These are phyloP conservation scores for Atkinsonella hypoxylon DNA, from an alignment of 2,329 filamentous ascomycete genomes.

Conservation along the genomic window DNA sequence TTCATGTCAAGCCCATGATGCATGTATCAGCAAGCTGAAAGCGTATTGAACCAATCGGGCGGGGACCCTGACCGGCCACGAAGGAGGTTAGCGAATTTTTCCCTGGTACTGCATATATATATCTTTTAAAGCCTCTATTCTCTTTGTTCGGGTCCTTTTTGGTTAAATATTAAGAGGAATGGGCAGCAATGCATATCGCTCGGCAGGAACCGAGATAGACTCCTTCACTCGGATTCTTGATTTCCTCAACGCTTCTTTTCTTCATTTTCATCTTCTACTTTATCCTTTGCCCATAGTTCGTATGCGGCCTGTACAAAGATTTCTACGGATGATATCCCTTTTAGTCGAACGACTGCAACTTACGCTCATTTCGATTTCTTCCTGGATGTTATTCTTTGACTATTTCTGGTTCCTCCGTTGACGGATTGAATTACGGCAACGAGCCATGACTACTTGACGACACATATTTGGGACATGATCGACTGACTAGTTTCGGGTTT, in stretches of 20 bases:
- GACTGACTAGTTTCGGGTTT: constrained; percentile 6
- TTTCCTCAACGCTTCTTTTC: constrained; percentile 14
- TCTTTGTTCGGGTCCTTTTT: constrained; percentile 15
- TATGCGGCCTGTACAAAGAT: constrained; percentile 14
- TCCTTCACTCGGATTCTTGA: constrained; percentile 13
- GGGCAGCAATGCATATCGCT: constrained; percentile 50
- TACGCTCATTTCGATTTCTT: constrained; percentile 13
- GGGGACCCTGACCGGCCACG: constrained; percentile 29
- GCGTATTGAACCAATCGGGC: constrained; percentile 38
- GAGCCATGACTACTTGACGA: constrained; percentile 25
- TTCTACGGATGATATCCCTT: constrained; percentile 12
- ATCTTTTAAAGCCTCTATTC: constrained; percentile 17
- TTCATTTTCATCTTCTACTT: constrained; percentile 8
- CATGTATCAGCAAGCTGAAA: constrained; percentile 28
- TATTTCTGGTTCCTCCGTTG: constrained; percentile 27
- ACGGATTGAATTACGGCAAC: constrained; percentile 35
- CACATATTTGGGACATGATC: background rate
- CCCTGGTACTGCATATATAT: constrained; percentile 14
- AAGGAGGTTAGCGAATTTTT: constrained; percentile 30
- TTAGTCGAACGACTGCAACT: constrained; percentile 2
- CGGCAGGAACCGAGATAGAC: constrained; percentile 36
- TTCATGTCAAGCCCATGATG: background rate
- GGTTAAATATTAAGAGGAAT: constrained; percentile 41
- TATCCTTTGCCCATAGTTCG: constrained; percentile 9
- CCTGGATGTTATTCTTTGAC: constrained; percentile 24